These are phyloP conservation scores for Yarrowia porcina DNA, from an alignment of 805 yeast species.

Conservation along the genomic window DNA sequence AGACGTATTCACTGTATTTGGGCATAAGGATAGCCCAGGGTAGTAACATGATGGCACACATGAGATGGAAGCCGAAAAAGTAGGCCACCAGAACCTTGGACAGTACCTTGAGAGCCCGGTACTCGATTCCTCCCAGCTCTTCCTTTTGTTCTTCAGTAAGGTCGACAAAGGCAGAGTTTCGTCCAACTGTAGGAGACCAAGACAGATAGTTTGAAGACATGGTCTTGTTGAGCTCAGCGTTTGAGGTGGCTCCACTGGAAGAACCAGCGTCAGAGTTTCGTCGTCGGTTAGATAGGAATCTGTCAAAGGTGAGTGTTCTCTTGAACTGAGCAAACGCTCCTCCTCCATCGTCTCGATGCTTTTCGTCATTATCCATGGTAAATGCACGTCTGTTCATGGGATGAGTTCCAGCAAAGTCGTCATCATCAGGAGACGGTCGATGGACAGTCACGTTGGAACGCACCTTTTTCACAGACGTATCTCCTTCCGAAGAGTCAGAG, in stretches of 20 bases:
- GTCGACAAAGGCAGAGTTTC: slow-evolving; percentile 88
- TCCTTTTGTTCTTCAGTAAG: slow-evolving; percentile 80
- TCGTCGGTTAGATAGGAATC: slow-evolving; percentile 8
- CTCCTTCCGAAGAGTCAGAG: slow-evolving; percentile 3
- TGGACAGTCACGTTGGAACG: slow-evolving; percentile 10
- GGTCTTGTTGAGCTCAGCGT: slow-evolving; percentile 10
- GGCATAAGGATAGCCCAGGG: slow-evolving; percentile 47
- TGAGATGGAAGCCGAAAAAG: slow-evolving; percentile 71
- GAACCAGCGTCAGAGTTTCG: background rate
- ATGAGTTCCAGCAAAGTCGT: background rate
- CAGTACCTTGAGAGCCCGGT: slow-evolving; percentile 77
- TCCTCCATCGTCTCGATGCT: background rate
- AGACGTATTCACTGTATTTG: slow-evolving; percentile 38
- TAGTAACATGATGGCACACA: slow-evolving; percentile 47
- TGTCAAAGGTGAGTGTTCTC: background rate
- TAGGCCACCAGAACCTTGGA: slow-evolving; percentile 61
- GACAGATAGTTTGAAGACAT: slow-evolving; percentile 60
- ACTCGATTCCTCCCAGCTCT: slow-evolving; percentile 96
- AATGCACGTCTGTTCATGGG: slow-evolving; percentile 7
- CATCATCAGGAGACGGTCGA: background rate
- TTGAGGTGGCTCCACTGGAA: background rate
- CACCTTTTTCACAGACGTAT: slow-evolving; percentile 8
- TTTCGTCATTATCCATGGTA: background rate
- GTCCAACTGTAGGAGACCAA: slow-evolving; percentile 86
- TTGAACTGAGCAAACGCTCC: background rate